Evolutionary conservation across 306 rosid genomes (phyloP).

Genomic region (Vigna reflexopilosa): DNA sequence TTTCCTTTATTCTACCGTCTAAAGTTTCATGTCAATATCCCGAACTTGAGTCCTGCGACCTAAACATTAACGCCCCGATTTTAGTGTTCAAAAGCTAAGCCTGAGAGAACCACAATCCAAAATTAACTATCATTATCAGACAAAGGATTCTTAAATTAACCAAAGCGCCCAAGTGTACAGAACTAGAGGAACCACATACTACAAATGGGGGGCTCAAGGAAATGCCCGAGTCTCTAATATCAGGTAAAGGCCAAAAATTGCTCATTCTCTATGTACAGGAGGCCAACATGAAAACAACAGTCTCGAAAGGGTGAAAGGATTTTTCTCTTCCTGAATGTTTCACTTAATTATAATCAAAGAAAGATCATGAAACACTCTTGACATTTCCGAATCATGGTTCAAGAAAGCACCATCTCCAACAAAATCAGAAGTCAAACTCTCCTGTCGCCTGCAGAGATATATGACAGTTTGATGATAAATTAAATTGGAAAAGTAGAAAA

Average conservation of each 20-base stretch:
- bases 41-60: background rate
- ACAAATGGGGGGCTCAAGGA: conserved; percentile 50
- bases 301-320: conserved; percentile 52
- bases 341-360: conserved; percentile 60
- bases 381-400: conserved; percentile 51
- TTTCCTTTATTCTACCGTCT: conserved; percentile 6
- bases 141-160: conserved; percentile 53
- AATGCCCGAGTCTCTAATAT: conserved; percentile 60
- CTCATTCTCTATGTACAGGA: conserved; percentile 81
- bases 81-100: conserved; percentile 4
- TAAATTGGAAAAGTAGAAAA: conserved; percentile 29
- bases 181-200: conserved; percentile 59
- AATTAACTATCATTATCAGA: conserved; percentile 39
- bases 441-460: conserved; percentile 82
- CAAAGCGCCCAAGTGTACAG: conserved; percentile 60
- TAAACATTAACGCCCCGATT: background rate
- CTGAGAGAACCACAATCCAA: background rate
- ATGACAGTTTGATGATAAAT: conserved; percentile 33
- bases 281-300: conserved; percentile 71
- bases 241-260: conserved; percentile 63
- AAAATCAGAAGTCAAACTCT: conserved; percentile 93
- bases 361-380: conserved; percentile 56
- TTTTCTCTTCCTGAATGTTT: conserved; percentile 64
- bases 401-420: conserved; percentile 47
- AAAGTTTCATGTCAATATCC: background rate